Conservation (phyloP, 345 rosid species). For the Boechera retrofracta region DNA sequence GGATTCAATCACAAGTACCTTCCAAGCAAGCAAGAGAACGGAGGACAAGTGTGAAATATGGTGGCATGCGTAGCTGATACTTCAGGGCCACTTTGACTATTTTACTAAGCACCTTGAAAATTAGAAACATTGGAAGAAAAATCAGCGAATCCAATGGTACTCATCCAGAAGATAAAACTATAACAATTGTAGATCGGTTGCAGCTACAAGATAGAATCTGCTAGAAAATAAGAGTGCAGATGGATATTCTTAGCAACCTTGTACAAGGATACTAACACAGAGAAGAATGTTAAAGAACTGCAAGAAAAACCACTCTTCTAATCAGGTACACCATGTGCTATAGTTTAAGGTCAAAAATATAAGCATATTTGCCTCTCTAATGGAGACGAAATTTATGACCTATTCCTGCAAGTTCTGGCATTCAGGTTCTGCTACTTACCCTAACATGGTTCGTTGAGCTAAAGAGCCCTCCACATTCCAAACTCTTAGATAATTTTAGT, state of each 20-base stretch:
- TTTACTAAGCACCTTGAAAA: constrained; percentile 77
- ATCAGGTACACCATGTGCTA: neutral
- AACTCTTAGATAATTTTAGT: constrained; percentile 1
- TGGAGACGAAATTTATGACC: neutral
- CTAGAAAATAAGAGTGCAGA: neutral
- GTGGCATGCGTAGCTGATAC: constrained; percentile 94
- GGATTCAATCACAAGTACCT: constrained; percentile 58
- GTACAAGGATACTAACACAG: constrained; percentile 12
- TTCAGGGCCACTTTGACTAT: constrained; percentile 87
- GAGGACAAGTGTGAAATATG: constrained; percentile 89
- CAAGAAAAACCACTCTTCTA: neutral
- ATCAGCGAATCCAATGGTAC: neutral
- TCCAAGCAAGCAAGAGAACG: constrained; percentile 97
- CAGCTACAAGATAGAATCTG: constrained; percentile 7
- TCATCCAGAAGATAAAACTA: constrained; percentile 12
- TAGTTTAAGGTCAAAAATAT: neutral
- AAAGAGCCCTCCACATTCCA: neutral
- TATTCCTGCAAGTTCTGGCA: constrained; percentile 6
- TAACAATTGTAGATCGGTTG: neutral
- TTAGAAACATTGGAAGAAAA: constrained; percentile 5
- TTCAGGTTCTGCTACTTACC: constrained; percentile 3
- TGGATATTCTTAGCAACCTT: neutral
- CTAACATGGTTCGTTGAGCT: neutral
- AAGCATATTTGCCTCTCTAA: neutral
- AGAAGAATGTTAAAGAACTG: constrained; percentile 4